Percentiles rank a stretch among this genome's conserved stretches.
Conservation (phyloP, 2,329 filamentous ascomycete genomes). For the Fusarium bactridioides region DNA sequence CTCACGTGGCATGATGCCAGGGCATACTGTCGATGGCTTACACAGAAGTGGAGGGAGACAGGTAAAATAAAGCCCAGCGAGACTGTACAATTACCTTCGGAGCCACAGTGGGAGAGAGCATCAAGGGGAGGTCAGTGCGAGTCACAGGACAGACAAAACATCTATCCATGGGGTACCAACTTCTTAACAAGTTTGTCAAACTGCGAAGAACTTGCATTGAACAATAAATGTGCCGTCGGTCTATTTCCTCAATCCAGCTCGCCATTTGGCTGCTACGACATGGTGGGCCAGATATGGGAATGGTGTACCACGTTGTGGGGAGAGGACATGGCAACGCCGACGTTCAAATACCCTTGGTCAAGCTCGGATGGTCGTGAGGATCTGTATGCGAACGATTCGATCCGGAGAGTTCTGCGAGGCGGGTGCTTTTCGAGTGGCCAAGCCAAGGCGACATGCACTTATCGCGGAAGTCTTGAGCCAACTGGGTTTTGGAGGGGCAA, state of each 20-base stretch:
- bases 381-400: fast-evolving
- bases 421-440: background rate
- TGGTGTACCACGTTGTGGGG: background rate
- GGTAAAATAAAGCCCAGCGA: background rate
- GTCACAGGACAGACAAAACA: background rate
- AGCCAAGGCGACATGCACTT: background rate
- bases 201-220: background rate
- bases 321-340: background rate
- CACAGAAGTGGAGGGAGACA: background rate
- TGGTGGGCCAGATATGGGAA: background rate
- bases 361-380: background rate
- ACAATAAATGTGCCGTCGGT: background rate
- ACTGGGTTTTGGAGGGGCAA: background rate
- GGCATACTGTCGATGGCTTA: background rate
- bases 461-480: background rate
- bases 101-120: background rate
- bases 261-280: background rate
- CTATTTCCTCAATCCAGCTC: background rate
- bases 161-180: background rate
- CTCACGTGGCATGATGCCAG: background rate
- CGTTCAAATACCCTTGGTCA: background rate
- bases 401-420: background rate
- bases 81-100: background rate
- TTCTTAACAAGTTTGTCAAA: background rate
- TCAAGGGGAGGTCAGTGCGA: background rate